Base-by-base conservation (phyloP, 768 basidiomycete species). In the Fomitopsis serialis region DNA sequence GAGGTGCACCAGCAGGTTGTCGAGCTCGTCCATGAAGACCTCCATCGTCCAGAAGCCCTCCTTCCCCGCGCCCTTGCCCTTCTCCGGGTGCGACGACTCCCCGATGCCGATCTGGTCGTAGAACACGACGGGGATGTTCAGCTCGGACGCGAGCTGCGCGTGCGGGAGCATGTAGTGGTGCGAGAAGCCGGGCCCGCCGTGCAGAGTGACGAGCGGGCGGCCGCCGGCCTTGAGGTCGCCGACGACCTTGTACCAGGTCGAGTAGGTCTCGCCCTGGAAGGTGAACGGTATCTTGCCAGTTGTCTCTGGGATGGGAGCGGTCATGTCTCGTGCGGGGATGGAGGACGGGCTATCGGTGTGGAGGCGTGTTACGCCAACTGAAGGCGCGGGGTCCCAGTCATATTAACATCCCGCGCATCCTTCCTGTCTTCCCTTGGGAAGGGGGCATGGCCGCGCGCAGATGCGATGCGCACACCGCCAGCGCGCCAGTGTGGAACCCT, bases 1-100 rank as follows among this genome's bases (percentile, higher is more conserved):
- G 34, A 83, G 64, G 23, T 72, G 54, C 0, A 55, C 44, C 25
- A 84, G 52, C 9, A 82, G 54, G 52, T 80, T 80, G 11, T 68
- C 68, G 21, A 84, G 74, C 66, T 84, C 78, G 43, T 72, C 73
- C 58, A 78, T 63, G 67, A 80, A 82, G 13, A 83, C 70, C 6
- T 76, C 72, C 15, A 74, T 57, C 6, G 71, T 72, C 74, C 73
- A 73, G 56, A 74, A 74, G 8, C 52, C 45, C 29, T 32, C 29
- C 29, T 32, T 32, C 29, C 11, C 12, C 42, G 32, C 10, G 61
- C 56, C 29, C 71, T 72, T 47, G 67, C 63, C 3, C 27, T 64
- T 2, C 69, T 66, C 53, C 75, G 78, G 19, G 53, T 76, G 78
- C 11, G 77, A 74, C 2, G 77, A 78, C 43, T 62, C 61, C 13